Base-by-base conservation (phyloP, 768 basidiomycete genomes). In the Russula lepida region DNA sequence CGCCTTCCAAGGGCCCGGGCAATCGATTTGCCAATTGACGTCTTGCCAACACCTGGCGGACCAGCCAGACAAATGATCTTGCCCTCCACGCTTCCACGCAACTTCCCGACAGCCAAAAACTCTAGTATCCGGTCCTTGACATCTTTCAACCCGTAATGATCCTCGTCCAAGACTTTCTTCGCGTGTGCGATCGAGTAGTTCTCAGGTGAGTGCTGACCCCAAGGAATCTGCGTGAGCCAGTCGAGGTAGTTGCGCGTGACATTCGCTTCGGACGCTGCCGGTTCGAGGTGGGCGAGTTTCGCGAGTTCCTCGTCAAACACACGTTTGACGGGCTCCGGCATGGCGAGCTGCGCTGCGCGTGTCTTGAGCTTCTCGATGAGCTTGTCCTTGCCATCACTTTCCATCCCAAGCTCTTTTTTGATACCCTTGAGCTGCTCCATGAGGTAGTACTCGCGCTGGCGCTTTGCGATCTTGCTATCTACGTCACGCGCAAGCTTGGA, bases 61-160 rank as follows among this genome's bases (percentile, higher is more conserved):
- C 97, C 97, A 41, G 89, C 92, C 25, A 99, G 82, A 69, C 94
- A 95, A 44, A 98, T 87, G 68, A 99, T 99, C 78, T 99, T 99
- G 67, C 95, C 97, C 69, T 98, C 81, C 19, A 98, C 93, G 0
- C 89, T 93, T 8, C 97, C 97, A 17, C 94, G 84, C 0, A 95
- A 81, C 71, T 95, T 95, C 21, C 94, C 94, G 0, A 97, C 94
- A 1, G 94, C 94, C 56, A 98, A 82, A 78, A 98, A 98, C 70
- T 98, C 94, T 30, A 97, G 81, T 64, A 98, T 95, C 51, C 94
- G 86, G 48, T 91, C 86, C 70, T 98, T 98, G 68, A 97, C 85
- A 68, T 95, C 92, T 58, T 85, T 84, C 56, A 98, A 77, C 15
- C 94, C 94, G 67, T 98, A 95, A 68, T 98, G 94, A 71, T 97